A percentile compares a stretch with the other conserved stretches of the same genome.
Evolutionary conservation across 345 rosid genomes (phyloP).

Genomic region (Brassica nigra): DNA sequence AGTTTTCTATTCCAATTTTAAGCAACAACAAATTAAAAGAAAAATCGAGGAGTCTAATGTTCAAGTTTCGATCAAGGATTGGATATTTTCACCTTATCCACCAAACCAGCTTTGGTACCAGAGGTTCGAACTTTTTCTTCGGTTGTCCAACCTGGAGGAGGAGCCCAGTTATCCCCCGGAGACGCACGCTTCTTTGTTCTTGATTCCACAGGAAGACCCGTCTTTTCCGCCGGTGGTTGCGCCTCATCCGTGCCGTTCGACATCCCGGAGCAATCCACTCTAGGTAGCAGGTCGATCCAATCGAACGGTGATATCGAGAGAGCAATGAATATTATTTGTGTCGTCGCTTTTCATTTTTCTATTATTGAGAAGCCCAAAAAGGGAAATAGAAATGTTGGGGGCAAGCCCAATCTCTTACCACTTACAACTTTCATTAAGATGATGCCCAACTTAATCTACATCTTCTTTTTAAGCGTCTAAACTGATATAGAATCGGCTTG

Average conservation of each 20-base stretch:
- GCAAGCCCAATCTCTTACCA: not conserved
- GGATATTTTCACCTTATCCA: conserved; percentile 63
- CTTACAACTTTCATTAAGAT: not conserved
- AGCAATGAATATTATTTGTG: not conserved
- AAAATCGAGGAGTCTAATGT: not conserved
- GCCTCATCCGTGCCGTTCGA: conserved; percentile 26
- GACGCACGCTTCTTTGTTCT: conserved; percentile 32
- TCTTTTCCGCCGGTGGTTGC: conserved; percentile 19
- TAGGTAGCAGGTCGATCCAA: conserved; percentile 21
- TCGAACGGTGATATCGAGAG: not conserved
- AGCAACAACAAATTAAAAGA: not conserved
- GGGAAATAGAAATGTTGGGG: not conserved
- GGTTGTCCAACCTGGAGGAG: conserved; percentile 69
- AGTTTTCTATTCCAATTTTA: not conserved
- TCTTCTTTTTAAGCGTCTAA: too few species aligned
- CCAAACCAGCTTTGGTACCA: conserved; percentile 69
- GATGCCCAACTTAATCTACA: not conserved
- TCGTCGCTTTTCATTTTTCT: not conserved
- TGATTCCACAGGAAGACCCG: conserved; percentile 7
- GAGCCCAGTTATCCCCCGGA: conserved; percentile 49
- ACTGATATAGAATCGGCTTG: too few species aligned
- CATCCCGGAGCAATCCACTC: not conserved
- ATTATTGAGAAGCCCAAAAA: not conserved
- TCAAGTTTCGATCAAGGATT: not conserved
- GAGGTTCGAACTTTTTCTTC: conserved; percentile 63